Evolutionary conservation across 352 stramenopile species (phyloP), one percentile per base, ranked within the genome.

Genomic region (Phytophthora pinifolia): DNA sequence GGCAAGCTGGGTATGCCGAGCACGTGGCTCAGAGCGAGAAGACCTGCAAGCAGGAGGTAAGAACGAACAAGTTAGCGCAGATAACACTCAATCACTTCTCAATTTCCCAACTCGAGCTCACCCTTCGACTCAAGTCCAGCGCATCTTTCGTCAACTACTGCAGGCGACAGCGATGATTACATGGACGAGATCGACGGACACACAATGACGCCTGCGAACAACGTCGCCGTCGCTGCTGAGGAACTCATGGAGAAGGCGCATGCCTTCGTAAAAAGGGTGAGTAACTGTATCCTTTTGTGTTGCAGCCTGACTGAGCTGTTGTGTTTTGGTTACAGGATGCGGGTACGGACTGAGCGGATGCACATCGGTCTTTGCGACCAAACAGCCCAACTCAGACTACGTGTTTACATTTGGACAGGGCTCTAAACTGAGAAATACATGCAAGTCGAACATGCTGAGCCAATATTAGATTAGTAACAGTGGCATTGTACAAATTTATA

Each of bases 381-480:
- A 48, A n/a, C 13, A 33, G 12, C 42, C 27, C 25, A 48, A 48
- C 29, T 31, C 10, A 33, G 39, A 46, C 22, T 46, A 46, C 22
- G 14, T 46, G 18, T 38, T 48, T 48, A 37, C 22, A 48, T 48
- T 48, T 33, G 27, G 42, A 37, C 42, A 48, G 6, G 42, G 42
- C 42, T 48, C 42, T 48, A 48, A 48, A 48, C 42, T 36, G 42
- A 48, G 27, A 27, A n/a, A n/a, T n/a, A n/a, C n/a, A n/a, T n/a
- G n/a, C n/a, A n/a, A n/a, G n/a, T n/a, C n/a, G n/a, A n/a, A n/a
- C n/a, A n/a, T n/a, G n/a, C n/a, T n/a, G n/a, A n/a, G n/a, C n/a
- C n/a, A n/a, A n/a, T n/a, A n/a, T n/a, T n/a, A n/a, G n/a, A n/a
- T n/a, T n/a, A n/a, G 20, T 20, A 18, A 46, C 20, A 46, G 20